Conservation (phyloP, 257 asterid genomes). For the Schizonepeta tenuifolia region DNA sequence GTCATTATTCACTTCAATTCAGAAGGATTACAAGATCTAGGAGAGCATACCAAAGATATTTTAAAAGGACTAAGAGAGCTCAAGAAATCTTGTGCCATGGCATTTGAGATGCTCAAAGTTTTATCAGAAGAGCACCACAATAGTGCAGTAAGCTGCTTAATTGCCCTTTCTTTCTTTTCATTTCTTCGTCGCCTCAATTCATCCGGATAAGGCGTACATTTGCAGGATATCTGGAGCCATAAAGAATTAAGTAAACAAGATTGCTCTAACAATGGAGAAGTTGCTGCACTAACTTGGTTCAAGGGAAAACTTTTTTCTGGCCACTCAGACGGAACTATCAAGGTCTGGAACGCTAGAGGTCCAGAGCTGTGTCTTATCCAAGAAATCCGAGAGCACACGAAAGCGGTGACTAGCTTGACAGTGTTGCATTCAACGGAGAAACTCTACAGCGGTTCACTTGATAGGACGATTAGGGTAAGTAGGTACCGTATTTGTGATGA, state of each 20-base stretch:
- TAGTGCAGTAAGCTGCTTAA: conserved; percentile 56
- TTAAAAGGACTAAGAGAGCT: conserved; percentile 77
- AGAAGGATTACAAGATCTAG: conserved; percentile 75
- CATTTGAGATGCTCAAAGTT: conserved; percentile 69
- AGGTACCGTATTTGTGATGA: too few species aligned
- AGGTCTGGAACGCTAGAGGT: conserved; percentile 67
- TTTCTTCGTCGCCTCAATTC: neutral
- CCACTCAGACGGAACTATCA: conserved; percentile 83
- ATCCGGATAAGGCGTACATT: conserved; percentile 24
- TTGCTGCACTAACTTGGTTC: conserved; percentile 57
- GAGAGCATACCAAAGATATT: conserved; percentile 66
- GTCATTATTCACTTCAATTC: neutral
- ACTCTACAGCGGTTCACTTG: conserved; percentile 86
- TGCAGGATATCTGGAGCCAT: conserved; percentile 81
- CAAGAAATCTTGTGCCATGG: conserved; percentile 64
- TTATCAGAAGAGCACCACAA: conserved; percentile 74
- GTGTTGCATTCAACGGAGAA: conserved; percentile 57
- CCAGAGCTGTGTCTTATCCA: conserved; percentile 55
- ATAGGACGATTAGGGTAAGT: conserved; percentile 73
- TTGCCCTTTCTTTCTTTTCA: neutral
- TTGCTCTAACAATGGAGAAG: conserved; percentile 76
- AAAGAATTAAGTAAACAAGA: conserved; percentile 61
- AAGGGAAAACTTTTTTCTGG: conserved; percentile 67
- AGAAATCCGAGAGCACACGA: conserved; percentile 70
- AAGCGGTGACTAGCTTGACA: conserved; percentile 70